Base-by-base conservation (phyloP, 805 yeast genomes). In the Clavispora vitiphila region DNA sequence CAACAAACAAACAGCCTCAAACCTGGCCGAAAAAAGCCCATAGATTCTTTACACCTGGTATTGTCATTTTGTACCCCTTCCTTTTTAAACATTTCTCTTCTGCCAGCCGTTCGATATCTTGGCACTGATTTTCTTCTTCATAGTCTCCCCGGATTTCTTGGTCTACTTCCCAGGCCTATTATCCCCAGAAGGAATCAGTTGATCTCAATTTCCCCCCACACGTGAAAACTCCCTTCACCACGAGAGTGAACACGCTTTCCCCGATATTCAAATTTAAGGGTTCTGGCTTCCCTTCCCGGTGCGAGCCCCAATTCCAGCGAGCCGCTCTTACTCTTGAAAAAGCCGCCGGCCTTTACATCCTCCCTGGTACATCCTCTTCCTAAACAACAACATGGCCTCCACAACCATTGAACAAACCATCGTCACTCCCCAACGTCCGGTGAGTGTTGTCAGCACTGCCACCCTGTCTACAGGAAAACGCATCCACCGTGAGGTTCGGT, bases 401-500 rank as follows among this genome's bases (percentile, higher is more conserved):
- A 29, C 32, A 29, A 29, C 20, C 8, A 16, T 29, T 20, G 20
- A 29, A 29, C 32, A 29, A 9, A 29, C n/a, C n/a, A 5, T 9
- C 26, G 26, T 9, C 12, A 24, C 26, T 11, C 22, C 30, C 7
- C 32, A 29, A 12, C 32, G 32, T 10, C 32, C 32, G 10, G 20
- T 6, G 5, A 29, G 32, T 10, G 15, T 29, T 29, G 32, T 27
- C 7, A 34, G 24, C 26, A 34, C 37, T 1, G 15, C 27, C n/a
- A 8, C 26, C n/a, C 24, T 22, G 26, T 34, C 37, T 4, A 20
- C 24, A n/a, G 37, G 27, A 14, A 65, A 60, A 48, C 56, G 73
- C 26, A 54, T 65, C 3, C 79, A 77, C 47, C 71, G 84, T 48
- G 89, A 84, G 57, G 82, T 84, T 16, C 76, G 95, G 30, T 90